Evolutionary conservation across 208 protist genomes (phyloP), one percentile per base, ranked within the genome.

Genomic region (Wallacemonas rigidus): DNA sequence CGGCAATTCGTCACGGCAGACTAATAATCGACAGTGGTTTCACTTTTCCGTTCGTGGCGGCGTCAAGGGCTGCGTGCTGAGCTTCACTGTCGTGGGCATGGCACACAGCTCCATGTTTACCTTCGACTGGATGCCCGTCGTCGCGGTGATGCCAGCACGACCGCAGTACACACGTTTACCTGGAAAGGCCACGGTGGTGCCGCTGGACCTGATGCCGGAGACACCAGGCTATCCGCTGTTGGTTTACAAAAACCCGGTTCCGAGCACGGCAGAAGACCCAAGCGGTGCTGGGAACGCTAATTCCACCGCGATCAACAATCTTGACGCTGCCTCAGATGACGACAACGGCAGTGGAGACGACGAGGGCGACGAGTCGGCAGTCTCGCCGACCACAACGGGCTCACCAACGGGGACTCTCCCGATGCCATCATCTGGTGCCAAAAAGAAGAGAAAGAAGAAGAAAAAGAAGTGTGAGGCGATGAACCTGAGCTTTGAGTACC

Each of bases 1-100:
- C 73, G 86, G 86, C 69, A 96, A 95, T 72, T 61, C 85, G 2
- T 74, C 83, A 15, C 72, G 75, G 26, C 92, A 97, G 81, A 96
- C 88, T 26, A 93, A 94, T 72, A 95, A 95, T 71, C 84, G 93
- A 9, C 90, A 97, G 72, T 98, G 95, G 93, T 97, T 97, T 74
- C 90, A 98, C 80, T 98, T 98, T 77, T 85, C 89, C 15, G 84
- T 98, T 43, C 87, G 85, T 14, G 93, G 93, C 11, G 90, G 81
- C 53, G 54, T 40, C 26, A 89, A 86, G 47, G 91, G 90, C 15
- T 67, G 45, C 38, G 65, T 80, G 8, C 70, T 98, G 38, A 77
- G 55, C 35, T 71, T 97, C 62, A 89, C 75, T 17, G 80, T 98
- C 50, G 75, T 94, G 3, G 92, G 89, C 17, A 84, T 98, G 79